Conservation (phyloP, 2,329 filamentous ascomycete species). For the Colletotrichum higginsianum region DNA sequence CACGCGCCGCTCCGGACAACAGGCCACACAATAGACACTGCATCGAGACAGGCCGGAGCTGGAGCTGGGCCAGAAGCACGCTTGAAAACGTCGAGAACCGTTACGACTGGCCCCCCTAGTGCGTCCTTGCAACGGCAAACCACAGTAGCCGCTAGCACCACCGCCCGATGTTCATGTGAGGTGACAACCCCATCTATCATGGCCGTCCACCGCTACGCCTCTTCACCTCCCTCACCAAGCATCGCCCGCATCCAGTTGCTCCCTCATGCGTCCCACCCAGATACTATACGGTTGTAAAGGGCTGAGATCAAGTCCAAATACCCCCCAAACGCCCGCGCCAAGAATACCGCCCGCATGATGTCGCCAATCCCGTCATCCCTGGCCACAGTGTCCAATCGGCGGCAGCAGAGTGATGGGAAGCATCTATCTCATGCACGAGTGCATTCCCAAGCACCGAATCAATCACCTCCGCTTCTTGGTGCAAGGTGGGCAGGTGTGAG, state of each 20-base stretch:
- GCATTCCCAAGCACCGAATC: slow-evolving; percentile 28
- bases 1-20: slow-evolving; percentile 13
- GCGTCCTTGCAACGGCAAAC: slow-evolving; percentile 11
- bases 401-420: slow-evolving; percentile 3
- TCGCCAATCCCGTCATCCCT: slow-evolving; percentile 38
- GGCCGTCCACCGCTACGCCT: slow-evolving; percentile 17
- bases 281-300: not conserved
- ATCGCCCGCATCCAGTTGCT: slow-evolving; percentile 1
- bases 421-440: slow-evolving; percentile 19
- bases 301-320: slow-evolving; percentile 21
- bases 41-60: slow-evolving; percentile 16
- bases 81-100: slow-evolving; percentile 18
- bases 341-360: slow-evolving; percentile 40
- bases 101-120: slow-evolving; percentile 13
- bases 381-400: slow-evolving; percentile 32
- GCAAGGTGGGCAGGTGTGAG: slow-evolving; percentile 10
- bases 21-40: slow-evolving; percentile 4
- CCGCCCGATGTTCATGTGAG: slow-evolving; percentile 35
- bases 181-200: slow-evolving; percentile 19
- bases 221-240: not conserved
- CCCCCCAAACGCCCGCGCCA: slow-evolving; percentile 40
- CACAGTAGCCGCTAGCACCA: slow-evolving; percentile 35
- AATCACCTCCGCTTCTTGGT: slow-evolving; percentile 15
- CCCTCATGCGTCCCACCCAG: not conserved
- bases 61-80: not conserved